Evolutionary conservation across 371 early-diverging fungal genomes (phyloP).

Genomic region (Umbelopsis sp.): DNA sequence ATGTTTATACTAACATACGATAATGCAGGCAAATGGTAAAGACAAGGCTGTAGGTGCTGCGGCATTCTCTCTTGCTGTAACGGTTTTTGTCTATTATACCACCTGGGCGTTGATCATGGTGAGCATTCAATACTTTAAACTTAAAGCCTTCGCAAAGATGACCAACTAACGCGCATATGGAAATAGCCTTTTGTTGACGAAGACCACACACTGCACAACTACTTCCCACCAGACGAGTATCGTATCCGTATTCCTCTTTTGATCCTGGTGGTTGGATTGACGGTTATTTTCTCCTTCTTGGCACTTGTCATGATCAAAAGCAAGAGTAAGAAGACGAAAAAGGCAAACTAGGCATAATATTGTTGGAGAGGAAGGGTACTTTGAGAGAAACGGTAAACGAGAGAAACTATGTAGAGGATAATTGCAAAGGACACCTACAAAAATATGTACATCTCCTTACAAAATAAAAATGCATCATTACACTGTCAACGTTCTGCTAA

Average conservation of each 20-base stretch:
- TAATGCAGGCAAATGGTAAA: slow-evolving; percentile 38
- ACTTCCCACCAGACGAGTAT: slow-evolving; percentile 84
- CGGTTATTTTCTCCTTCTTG: slow-evolving; percentile 77
- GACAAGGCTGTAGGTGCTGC: slow-evolving; percentile 85
- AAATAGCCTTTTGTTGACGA: slow-evolving; percentile 90
- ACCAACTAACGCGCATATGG: neutral
- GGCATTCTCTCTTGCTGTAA: slow-evolving; percentile 68
- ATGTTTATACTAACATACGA: too few relatives aligned
- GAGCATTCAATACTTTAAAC: slow-evolving; percentile 17
- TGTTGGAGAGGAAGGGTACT: slow-evolving; percentile 5
- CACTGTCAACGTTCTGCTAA: too few relatives aligned
- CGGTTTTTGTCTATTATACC: slow-evolving; percentile 88
- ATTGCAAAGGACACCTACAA: neutral
- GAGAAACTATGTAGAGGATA: neutral
- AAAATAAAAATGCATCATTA: too few relatives aligned
- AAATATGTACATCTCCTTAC: too few relatives aligned
- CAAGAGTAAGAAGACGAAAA: slow-evolving; percentile 54
- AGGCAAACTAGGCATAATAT: slow-evolving; percentile 22
- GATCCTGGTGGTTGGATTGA: slow-evolving; percentile 78
- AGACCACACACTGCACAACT: slow-evolving; percentile 75
- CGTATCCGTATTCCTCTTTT: slow-evolving; percentile 87
- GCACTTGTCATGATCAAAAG: slow-evolving; percentile 86
- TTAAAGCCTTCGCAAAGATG: too few relatives aligned
- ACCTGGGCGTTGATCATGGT: slow-evolving; percentile 90
- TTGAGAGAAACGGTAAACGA: neutral